A percentile compares a stretch with the other conserved stretches of the same genome.
These are phyloP conservation scores for Anthracocystis setariae DNA, from an alignment of 1,284 basidiomycete species.

Conservation along the genomic window DNA sequence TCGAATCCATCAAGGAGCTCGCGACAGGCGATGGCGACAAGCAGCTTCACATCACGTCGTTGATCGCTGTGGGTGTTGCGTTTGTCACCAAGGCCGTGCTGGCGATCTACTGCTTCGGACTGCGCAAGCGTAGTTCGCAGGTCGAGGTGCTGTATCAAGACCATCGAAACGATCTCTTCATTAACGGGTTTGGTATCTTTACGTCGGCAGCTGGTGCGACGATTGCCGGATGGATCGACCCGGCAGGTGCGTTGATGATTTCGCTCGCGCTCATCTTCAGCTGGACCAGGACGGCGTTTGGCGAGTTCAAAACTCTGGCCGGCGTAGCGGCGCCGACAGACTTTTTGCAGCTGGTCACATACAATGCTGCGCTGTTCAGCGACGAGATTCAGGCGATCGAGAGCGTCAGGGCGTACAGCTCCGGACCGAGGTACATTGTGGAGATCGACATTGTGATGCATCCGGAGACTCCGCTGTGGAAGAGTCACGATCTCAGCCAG, in stretches of 20 bases:
- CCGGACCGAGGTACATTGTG: slow-evolving; percentile 82
- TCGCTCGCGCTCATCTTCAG: slow-evolving; percentile 81
- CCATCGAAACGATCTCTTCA: slow-evolving; percentile 77
- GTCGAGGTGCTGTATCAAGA: slow-evolving; percentile 95
- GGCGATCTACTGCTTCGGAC: slow-evolving; percentile 85
- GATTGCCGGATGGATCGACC: slow-evolving; percentile 85
- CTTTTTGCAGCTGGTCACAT: slow-evolving; percentile 88
- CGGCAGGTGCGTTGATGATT: slow-evolving; percentile 79
- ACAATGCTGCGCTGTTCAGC: slow-evolving; percentile 77
- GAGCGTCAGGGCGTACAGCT: slow-evolving; percentile 71
- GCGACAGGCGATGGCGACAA: slow-evolving; percentile 74
- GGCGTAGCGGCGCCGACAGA: slow-evolving; percentile 91
- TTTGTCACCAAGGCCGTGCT: slow-evolving; percentile 85
- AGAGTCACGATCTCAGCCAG: slow-evolving; percentile 91
- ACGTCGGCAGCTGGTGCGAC: slow-evolving; percentile 91
- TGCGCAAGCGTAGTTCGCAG: slow-evolving; percentile 84
- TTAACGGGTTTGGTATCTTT: slow-evolving; percentile 76
- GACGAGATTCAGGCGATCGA: slow-evolving; percentile 86
- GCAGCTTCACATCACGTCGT: slow-evolving; percentile 81
- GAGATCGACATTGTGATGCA: slow-evolving; percentile 95
- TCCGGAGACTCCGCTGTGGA: slow-evolving; percentile 85
- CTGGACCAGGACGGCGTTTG: slow-evolving; percentile 72
- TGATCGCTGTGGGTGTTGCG: slow-evolving; percentile 83
- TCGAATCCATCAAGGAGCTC: slow-evolving; percentile 81
- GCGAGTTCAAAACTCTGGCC: slow-evolving; percentile 85